These are phyloP conservation scores for Candida dajiaensis DNA, from an alignment of 805 yeast species.

Conservation along the genomic window DNA sequence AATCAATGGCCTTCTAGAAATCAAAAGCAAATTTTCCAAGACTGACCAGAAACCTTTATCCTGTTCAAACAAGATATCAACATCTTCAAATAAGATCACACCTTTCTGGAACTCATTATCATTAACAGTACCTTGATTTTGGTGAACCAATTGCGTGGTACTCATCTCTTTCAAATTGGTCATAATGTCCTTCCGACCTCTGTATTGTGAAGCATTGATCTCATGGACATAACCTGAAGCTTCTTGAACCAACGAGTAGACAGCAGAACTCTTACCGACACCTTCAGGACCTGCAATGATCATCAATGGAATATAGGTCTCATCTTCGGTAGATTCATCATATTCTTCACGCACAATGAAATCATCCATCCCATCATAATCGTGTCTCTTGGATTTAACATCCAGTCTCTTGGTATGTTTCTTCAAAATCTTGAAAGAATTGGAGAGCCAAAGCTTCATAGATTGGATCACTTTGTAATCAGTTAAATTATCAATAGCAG, in stretches of 20 bases:
- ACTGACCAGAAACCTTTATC: slow-evolving; percentile 82
- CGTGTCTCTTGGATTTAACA: slow-evolving; percentile 22
- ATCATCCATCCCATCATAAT: slow-evolving; percentile 25
- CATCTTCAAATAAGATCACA: slow-evolving; percentile 77
- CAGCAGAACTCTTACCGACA: slow-evolving; percentile 70
- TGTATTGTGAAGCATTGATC: slow-evolving; percentile 63
- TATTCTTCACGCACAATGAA: slow-evolving; percentile 30
- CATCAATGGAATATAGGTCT: slow-evolving; percentile 52
- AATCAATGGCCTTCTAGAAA: slow-evolving; percentile 64
- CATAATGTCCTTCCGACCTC: slow-evolving; percentile 67
- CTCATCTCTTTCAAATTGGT: slow-evolving; percentile 69
- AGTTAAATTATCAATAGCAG: slow-evolving; percentile 25
- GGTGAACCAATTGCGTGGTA: slow-evolving; percentile 75
- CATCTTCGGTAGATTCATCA: slow-evolving; percentile 20
- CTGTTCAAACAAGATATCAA: slow-evolving; percentile 66
- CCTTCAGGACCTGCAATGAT: slow-evolving; percentile 69
- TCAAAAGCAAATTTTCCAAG: slow-evolving; percentile 51
- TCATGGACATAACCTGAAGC: slow-evolving; percentile 73
- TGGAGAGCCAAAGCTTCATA: slow-evolving; percentile 26
- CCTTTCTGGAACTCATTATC: slow-evolving; percentile 44
- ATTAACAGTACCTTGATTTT: slow-evolving; percentile 17
- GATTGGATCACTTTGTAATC: slow-evolving; percentile 16
- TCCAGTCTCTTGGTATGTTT: slow-evolving; percentile 29
- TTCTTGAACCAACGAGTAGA: slow-evolving; percentile 60
- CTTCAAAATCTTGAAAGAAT: slow-evolving; percentile 29